A percentile compares a stretch with the other conserved stretches of the same genome.
Conservation (phyloP, 768 basidiomycete genomes). For the Leccinum subgranulosum region DNA sequence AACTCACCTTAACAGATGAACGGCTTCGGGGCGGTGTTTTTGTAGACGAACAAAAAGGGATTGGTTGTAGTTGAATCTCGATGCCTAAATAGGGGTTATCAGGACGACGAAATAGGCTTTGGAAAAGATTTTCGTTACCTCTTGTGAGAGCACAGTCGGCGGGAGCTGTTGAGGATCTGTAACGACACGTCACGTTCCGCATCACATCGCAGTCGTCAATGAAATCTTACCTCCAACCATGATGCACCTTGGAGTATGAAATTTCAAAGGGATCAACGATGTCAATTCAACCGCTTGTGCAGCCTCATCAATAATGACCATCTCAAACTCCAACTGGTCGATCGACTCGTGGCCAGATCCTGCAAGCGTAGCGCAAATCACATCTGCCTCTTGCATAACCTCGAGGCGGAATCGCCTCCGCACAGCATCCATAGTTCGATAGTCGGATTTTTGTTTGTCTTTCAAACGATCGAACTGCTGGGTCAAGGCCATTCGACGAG, state of each 20-base stretch:
- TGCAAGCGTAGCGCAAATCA: constrained; percentile 91
- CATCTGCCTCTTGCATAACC: constrained; percentile 84
- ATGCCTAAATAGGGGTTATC: constrained; percentile 43
- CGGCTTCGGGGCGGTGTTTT: constrained; percentile 72
- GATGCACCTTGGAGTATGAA: constrained; percentile 75
- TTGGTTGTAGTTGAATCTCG: constrained; percentile 76
- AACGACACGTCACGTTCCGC: neutral
- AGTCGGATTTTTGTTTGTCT: constrained; percentile 80
- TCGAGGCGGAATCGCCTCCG: constrained; percentile 70
- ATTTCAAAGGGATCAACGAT: constrained; percentile 92
- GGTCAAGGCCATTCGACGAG: constrained; percentile 59
- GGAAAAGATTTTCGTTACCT: constrained; percentile 38
- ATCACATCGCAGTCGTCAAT: neutral
- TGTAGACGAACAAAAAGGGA: constrained; percentile 92
- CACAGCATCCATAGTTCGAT: constrained; percentile 77
- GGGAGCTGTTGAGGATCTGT: constrained; percentile 91
- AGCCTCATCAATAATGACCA: constrained; percentile 97
- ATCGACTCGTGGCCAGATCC: constrained; percentile 90
- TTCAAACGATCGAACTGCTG: constrained; percentile 72
- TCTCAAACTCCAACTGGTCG: constrained; percentile 83
- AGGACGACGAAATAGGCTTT: constrained; percentile 12
- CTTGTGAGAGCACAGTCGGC: constrained; percentile 76
- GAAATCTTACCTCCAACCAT: constrained; percentile 78
- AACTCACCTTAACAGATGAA: constrained; percentile 83
- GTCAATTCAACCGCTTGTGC: constrained; percentile 96